Evolutionary conservation across 129 eudicot genomes (phyloP).

Genomic region (Erigeron canadensis): DNA sequence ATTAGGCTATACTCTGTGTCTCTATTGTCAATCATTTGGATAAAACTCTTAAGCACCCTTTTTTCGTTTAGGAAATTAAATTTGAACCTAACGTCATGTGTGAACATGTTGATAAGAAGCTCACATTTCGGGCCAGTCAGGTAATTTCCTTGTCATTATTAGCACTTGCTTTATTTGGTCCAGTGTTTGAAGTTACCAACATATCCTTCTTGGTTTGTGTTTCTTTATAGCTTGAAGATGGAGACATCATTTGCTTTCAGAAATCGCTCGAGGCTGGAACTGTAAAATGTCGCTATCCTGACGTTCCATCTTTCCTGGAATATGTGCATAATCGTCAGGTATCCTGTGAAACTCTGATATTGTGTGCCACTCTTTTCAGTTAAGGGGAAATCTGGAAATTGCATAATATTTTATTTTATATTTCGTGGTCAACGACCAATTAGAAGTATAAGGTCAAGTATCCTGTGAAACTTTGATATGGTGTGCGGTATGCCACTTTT

Average conservation of each 20-base stretch:
- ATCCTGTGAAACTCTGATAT: constrained; percentile 7
- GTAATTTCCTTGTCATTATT: constrained; percentile 32
- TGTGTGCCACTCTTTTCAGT: not conserved
- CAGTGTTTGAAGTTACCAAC: constrained; percentile 4
- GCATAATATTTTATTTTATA: not conserved
- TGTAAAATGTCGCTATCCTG: constrained; percentile 65
- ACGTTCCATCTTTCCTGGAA: constrained; percentile 78
- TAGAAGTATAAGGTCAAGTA: not conserved
- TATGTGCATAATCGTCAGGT: constrained; percentile 96
- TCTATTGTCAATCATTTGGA: constrained; percentile 4
- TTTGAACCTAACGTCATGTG: constrained; percentile 86
- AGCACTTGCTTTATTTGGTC: not conserved
- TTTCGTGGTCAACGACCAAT: not conserved
- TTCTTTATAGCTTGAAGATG: constrained; percentile 76
- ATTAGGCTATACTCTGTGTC: not conserved
- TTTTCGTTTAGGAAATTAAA: constrained; percentile 68
- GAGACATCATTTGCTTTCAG: constrained; percentile 89
- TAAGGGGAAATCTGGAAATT: not conserved
- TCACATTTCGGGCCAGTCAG: constrained; percentile 71
- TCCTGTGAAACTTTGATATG: too few species aligned
- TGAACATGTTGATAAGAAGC: constrained; percentile 70
- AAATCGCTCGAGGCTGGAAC: constrained; percentile 46
- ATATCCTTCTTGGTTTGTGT: not conserved
- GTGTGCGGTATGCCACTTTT: not conserved
- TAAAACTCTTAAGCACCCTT: not conserved